phyloP scores from a whole-genome alignment of 495 filamentous ascomycete species.

The Penicillium samsonianum region DNA sequence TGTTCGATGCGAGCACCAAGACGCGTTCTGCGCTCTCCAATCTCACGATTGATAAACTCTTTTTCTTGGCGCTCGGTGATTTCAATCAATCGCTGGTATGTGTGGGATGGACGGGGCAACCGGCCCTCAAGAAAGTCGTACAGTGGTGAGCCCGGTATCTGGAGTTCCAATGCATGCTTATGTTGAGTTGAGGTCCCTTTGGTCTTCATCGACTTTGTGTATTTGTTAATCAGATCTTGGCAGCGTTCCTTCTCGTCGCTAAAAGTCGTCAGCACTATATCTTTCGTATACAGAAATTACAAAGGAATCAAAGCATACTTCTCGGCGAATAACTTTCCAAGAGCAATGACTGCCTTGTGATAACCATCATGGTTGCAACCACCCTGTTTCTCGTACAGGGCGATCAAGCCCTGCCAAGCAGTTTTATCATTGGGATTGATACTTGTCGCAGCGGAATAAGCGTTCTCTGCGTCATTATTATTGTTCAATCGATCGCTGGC shows the following conservation, averaged over 20 bases:
- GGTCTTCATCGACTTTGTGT: conserved; percentile 65
- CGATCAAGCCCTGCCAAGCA: conserved; percentile 90
- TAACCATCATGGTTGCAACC: conserved; percentile 70
- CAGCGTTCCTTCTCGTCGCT: conserved; percentile 69
- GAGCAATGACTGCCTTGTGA: conserved; percentile 64
- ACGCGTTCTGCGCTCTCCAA: conserved; percentile 83
- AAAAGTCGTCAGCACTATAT: neutral
- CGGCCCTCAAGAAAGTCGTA: conserved; percentile 85
- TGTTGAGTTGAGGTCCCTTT: conserved; percentile 72
- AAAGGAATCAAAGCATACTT: conserved; percentile 44
- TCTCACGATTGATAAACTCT: conserved; percentile 86
- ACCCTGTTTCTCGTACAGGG: conserved; percentile 77
- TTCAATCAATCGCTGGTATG: conserved; percentile 81
- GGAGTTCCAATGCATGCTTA: conserved; percentile 68
- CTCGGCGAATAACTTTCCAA: conserved; percentile 74
- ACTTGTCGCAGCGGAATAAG: conserved; percentile 73
- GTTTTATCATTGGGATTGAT: conserved; percentile 63
- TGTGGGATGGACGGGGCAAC: conserved; percentile 74
- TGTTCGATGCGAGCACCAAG: conserved; percentile 81
- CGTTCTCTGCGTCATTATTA: conserved; percentile 67
- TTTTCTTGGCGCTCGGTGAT: conserved; percentile 85
- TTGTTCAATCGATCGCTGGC: conserved; percentile 73
- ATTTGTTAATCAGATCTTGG: conserved; percentile 80
- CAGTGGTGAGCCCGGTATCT: conserved; percentile 74
- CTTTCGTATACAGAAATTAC: neutral